Conservation (phyloP, 805 yeast species). For the Dipodascus geniculatus region DNA sequence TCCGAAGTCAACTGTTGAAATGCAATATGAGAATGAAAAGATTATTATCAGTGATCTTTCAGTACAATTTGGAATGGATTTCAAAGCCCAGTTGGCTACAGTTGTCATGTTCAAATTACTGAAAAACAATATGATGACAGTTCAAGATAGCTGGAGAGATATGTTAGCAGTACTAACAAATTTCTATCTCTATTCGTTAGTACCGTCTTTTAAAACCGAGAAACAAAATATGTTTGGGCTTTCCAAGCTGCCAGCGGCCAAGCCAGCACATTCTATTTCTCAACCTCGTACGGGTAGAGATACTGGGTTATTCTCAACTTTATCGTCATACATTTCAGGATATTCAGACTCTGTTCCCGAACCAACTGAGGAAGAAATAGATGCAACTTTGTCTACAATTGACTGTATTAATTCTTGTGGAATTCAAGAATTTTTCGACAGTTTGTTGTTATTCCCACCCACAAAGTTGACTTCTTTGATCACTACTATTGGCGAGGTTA, state of each 20-base stretch:
- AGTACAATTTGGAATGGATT: conserved; percentile 77
- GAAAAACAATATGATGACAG: conserved; percentile 41
- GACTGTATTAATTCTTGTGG: conserved; percentile 73
- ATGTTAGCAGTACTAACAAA: conserved; percentile 49
- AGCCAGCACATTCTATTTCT: conserved; percentile 55
- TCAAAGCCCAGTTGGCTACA: conserved; percentile 82
- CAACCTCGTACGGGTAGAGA: conserved; percentile 53
- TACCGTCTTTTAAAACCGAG: conserved; percentile 23
- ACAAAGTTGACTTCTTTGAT: neutral
- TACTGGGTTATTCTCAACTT: conserved; percentile 72
- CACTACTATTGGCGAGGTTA: neutral
- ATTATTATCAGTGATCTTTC: conserved; percentile 74
- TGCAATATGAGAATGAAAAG: conserved; percentile 30
- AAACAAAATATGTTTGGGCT: conserved; percentile 45
- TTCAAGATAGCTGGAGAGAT: conserved; percentile 45
- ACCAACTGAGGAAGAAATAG: conserved; percentile 89
- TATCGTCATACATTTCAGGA: conserved; percentile 86
- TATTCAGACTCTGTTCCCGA: conserved; percentile 76
- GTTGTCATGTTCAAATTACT: conserved; percentile 75
- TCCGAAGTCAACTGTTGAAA: conserved; percentile 22
- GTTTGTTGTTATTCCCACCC: conserved; percentile 18
- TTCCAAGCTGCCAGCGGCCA: conserved; percentile 44
- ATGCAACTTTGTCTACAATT: conserved; percentile 66
- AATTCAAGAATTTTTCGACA: conserved; percentile 44
- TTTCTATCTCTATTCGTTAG: conserved; percentile 60